Evolutionary conservation across 768 basidiomycete genomes (phyloP).

Genomic region (Dacryopinax primogenitus): DNA sequence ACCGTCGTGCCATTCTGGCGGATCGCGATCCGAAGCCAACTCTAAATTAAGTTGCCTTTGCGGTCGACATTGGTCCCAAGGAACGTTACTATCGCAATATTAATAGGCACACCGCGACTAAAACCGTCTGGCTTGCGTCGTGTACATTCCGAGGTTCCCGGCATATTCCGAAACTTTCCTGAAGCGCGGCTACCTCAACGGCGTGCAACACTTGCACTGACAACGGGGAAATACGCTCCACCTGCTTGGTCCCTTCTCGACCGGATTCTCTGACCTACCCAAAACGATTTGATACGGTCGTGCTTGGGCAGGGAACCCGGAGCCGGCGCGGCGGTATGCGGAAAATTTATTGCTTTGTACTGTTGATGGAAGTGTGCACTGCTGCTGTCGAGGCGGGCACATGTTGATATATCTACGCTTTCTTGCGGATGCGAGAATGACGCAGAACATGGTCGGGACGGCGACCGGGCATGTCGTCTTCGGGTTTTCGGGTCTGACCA

Average conservation of each 20-base stretch:
- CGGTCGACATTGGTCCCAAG: too few relatives aligned
- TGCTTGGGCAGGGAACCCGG: not conserved
- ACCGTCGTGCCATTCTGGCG: too few relatives aligned
- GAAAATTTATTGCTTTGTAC: not conserved
- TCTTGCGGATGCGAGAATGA: not conserved
- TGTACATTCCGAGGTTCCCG: too few relatives aligned
- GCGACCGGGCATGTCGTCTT: not conserved
- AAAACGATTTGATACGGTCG: not conserved
- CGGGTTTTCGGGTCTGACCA: too few relatives aligned
- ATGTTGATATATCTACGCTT: too few relatives aligned
- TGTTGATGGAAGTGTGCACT: not conserved
- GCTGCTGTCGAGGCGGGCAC: not conserved
- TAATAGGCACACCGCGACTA: too few relatives aligned
- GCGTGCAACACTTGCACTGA: not conserved
- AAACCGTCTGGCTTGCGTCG: too few relatives aligned
- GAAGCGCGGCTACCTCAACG: not conserved
- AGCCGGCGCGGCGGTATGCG: not conserved
- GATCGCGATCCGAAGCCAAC: too few relatives aligned
- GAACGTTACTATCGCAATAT: too few relatives aligned
- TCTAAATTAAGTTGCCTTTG: too few relatives aligned
- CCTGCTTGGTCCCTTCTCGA: not conserved
- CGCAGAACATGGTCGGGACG: not conserved
- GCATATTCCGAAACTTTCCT: not conserved
- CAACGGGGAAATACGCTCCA: not conserved
- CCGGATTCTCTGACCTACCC: not conserved